Conservation (phyloP, 148 eudicot species). For the Fagopyrum esculentum region DNA sequence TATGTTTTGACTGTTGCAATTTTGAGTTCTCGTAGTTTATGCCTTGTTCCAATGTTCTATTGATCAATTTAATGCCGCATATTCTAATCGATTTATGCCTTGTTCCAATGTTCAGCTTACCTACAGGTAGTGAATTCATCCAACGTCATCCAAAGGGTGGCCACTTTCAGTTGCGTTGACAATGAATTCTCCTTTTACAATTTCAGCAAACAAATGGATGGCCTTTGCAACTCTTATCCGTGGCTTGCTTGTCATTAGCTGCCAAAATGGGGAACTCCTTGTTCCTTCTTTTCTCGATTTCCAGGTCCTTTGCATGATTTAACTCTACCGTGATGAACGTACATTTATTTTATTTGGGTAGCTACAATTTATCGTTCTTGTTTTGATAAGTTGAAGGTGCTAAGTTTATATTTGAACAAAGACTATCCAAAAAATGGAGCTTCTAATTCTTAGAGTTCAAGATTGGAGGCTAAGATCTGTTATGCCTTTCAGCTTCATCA, state of each 20-base stretch:
- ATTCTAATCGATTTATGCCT: no score
- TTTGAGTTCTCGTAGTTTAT: no score
- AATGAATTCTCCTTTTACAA: not conserved
- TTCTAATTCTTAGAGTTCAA: conserved; percentile 57
- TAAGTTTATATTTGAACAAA: conserved; percentile 58
- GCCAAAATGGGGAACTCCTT: conserved; percentile 97
- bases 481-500: conserved; percentile 64
- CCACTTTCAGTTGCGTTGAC: not conserved
- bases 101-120: no score
- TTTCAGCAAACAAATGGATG: conserved; percentile 79
- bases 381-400: conserved; percentile 55
- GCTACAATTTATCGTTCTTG: not conserved
- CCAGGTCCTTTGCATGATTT: conserved; percentile 38
- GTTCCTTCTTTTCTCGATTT: conserved; percentile 84
- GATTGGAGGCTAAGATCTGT: conserved; percentile 77
- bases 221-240: conserved; percentile 91
- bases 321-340: not conserved
- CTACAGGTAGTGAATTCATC: no score
- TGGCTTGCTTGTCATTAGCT: conserved; percentile 92
- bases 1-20: no score
- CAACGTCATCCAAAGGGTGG: not conserved
- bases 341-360: not conserved
- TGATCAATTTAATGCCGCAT: no score
- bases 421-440: conserved; percentile 74
- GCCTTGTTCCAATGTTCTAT: no score